These are phyloP conservation scores for Leucaena leucocephala DNA, from an alignment of 306 rosid genomes.

Conservation along the genomic window DNA sequence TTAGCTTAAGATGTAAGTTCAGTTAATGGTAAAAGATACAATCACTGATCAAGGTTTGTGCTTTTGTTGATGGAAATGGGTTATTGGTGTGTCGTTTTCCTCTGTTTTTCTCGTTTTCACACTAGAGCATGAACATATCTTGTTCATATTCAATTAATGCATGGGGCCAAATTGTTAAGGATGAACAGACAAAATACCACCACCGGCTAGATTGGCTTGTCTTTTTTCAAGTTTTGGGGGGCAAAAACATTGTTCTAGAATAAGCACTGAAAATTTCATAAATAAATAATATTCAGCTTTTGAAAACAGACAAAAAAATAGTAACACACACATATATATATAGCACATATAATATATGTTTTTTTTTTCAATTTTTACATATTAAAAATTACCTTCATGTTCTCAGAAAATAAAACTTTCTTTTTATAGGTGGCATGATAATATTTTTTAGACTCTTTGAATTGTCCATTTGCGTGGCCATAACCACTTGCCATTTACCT, in stretches of 20 bases:
- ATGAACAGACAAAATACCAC: neutral
- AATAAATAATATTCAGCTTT: no score
- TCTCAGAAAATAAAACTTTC: neutral
- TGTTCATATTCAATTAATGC: neutral
- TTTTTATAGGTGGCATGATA: no score
- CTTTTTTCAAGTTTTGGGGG: neutral
- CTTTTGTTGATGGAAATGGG: slow-evolving; percentile 1
- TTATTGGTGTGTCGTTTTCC: neutral
- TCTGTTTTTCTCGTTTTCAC: neutral
- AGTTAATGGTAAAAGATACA: neutral
- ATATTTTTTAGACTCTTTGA: no score
- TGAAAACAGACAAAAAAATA: no score
- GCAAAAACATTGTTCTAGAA: neutral
- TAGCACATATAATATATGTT: no score
- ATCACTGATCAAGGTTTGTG: neutral
- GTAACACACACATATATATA: no score
- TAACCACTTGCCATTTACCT: no score
- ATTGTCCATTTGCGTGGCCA: no score
- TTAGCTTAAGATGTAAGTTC: neutral
- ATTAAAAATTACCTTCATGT: neutral
- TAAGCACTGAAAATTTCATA: no score
- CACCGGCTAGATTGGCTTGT: neutral
- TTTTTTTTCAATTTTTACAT: neutral
- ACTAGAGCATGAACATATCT: neutral
- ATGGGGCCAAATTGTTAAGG: slow-evolving; percentile 19